A percentile compares a stretch with the other conserved stretches of the same genome.
Conservation (phyloP, 1,284 basidiomycete species). For the Golubevia sp. region DNA sequence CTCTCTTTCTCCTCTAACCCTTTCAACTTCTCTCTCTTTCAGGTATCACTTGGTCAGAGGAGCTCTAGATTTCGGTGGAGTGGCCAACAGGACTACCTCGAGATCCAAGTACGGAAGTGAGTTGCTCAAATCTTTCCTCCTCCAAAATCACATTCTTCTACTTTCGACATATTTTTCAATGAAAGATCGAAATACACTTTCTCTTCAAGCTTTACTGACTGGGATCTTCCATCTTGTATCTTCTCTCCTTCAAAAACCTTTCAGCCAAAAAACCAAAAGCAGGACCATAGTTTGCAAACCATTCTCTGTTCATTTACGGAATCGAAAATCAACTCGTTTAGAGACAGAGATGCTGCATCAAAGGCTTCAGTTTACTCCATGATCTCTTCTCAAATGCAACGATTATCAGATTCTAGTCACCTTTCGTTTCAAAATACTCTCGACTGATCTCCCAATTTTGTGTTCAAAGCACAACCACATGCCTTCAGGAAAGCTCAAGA, state of each 20-base stretch:
- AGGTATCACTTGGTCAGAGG: constrained; percentile 97
- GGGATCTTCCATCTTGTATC: constrained; percentile 20
- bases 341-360: no score
- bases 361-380: no score
- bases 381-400: no score
- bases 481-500: no score
- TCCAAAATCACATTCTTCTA: no score
- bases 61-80: constrained; percentile 86
- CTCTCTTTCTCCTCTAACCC: background rate
- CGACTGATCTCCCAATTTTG: no score
- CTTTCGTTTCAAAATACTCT: no score
- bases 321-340: no score
- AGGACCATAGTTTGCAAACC: no score
- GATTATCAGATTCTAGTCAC: no score
- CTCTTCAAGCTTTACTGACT: background rate
- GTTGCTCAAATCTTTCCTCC: constrained; percentile 55
- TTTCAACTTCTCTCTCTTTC: background rate
- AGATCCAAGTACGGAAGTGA: constrained; percentile 92
- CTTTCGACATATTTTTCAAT: background rate
- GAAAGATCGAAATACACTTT: background rate
- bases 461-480: no score
- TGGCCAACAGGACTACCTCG: constrained; percentile 78
- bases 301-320: no score
- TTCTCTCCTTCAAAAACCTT: constrained; percentile 7
- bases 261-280: constrained; percentile 81